phyloP scores from a whole-genome alignment of 768 basidiomycete genomes.

The Tylopilus balloui region DNA sequence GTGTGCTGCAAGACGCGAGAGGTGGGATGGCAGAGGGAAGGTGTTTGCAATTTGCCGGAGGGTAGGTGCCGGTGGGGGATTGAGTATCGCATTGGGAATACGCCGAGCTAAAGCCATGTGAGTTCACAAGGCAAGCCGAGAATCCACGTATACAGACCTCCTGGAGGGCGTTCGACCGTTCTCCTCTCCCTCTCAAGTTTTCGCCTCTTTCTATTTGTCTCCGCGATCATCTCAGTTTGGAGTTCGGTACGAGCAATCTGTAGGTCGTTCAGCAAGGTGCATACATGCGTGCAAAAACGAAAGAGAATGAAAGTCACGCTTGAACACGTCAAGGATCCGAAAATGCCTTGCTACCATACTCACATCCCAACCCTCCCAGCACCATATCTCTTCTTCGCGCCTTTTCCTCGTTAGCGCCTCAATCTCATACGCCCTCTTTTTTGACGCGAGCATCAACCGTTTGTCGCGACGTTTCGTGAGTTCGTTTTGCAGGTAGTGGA shows the following conservation, averaged over 20 bases:
- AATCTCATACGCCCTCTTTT: constrained; percentile 65
- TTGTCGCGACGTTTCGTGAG: constrained; percentile 75
- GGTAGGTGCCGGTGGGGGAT: constrained; percentile 53
- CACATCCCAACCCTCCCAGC: constrained; percentile 94
- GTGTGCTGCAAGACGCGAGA: constrained; percentile 20
- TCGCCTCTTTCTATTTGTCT: constrained; percentile 82
- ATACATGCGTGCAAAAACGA: background rate
- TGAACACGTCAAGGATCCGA: background rate
- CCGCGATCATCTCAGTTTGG: constrained; percentile 84
- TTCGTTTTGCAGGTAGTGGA: constrained; percentile 76
- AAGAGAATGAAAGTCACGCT: constrained; percentile 4
- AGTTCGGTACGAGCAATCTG: constrained; percentile 75
- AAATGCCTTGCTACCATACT: constrained; percentile 18
- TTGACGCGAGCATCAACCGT: constrained; percentile 74
- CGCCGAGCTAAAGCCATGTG: constrained; percentile 42
- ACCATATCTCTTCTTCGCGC: constrained; percentile 64
- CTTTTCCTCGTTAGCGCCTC: constrained; percentile 57
- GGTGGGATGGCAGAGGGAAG: constrained; percentile 42
- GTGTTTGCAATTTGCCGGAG: constrained; percentile 65
- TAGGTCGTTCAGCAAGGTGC: constrained; percentile 4
- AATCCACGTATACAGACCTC: constrained; percentile 44
- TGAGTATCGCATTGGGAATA: constrained; percentile 51
- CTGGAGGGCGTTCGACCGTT: constrained; percentile 68
- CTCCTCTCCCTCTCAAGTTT: constrained; percentile 83
- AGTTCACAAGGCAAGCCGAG: background rate